Evolutionary conservation across 2,329 filamentous ascomycete species (phyloP).

Genomic region (Monilinia vaccinii-corymbosi): DNA sequence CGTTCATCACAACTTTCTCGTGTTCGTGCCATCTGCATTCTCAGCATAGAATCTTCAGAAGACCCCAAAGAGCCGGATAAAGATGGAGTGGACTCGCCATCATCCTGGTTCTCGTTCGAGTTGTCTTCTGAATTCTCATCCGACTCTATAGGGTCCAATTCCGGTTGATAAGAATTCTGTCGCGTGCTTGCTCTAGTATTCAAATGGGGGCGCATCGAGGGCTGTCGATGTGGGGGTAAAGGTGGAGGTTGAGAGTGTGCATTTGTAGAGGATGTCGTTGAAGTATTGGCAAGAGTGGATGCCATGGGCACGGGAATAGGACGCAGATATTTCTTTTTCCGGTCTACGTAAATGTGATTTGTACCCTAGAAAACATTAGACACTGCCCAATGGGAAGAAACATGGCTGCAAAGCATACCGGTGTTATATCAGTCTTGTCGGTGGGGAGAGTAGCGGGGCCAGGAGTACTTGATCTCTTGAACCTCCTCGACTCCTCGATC

Average conservation of each 20-base stretch:
- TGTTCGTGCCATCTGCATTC: slow-evolving; percentile 38
- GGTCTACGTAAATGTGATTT: slow-evolving; percentile 26
- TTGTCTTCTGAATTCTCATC: slow-evolving; percentile 39
- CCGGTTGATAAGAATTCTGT: slow-evolving; percentile 34
- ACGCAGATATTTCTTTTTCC: slow-evolving; percentile 20
- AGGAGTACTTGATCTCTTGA: slow-evolving; percentile 56
- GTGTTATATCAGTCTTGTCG: slow-evolving; percentile 65
- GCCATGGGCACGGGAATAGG: slow-evolving; percentile 13
- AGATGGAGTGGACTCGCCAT: slow-evolving; percentile 25
- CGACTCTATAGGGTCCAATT: slow-evolving; percentile 30
- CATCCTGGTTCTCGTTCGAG: slow-evolving; percentile 31
- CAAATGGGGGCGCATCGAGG: slow-evolving; percentile 33
- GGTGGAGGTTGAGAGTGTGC: slow-evolving; percentile 29
- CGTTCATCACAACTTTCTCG: slow-evolving; percentile 66
- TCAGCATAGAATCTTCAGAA: slow-evolving; percentile 28
- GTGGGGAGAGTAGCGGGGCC: slow-evolving; percentile 52
- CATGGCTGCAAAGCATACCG: slow-evolving; percentile 25
- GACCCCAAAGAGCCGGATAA: slow-evolving; percentile 27
- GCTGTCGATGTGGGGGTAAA: slow-evolving; percentile 33
- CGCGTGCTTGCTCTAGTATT: slow-evolving; percentile 35
- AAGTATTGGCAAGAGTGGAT: not conserved
- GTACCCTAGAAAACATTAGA: slow-evolving; percentile 6
- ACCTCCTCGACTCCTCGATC: slow-evolving; percentile 69
- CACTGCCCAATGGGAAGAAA: not conserved
- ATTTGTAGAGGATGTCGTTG: slow-evolving; percentile 13